phyloP scores from a whole-genome alignment of 192 early-diverging fungal species.

The Pilobolus umbonatus region DNA sequence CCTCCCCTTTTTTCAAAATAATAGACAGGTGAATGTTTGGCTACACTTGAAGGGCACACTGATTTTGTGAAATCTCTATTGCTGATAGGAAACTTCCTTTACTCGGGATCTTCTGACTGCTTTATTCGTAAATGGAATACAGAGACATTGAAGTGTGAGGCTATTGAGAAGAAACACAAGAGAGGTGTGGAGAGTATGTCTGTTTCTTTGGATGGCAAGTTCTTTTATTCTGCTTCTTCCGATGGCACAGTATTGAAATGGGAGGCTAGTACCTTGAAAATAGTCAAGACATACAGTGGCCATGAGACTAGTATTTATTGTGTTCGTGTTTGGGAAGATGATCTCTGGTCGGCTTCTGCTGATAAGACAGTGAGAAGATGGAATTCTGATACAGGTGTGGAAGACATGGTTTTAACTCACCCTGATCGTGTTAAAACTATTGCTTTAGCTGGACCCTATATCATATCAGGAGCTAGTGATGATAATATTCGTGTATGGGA shows the following conservation, averaged over 20 bases:
- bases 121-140: constrained; percentile 76
- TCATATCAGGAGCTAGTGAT: constrained; percentile 81
- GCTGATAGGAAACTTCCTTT: constrained; percentile 40
- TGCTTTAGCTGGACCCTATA: constrained; percentile 56
- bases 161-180: constrained; percentile 45
- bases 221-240: constrained; percentile 59
- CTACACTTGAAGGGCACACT: constrained; percentile 67
- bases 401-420: constrained; percentile 75
- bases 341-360: constrained; percentile 86
- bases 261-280: constrained; percentile 44
- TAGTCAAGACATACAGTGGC: constrained; percentile 46
- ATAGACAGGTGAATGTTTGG: constrained; percentile 58
- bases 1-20: background rate
- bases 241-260: constrained; percentile 65
- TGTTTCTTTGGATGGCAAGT: constrained; percentile 40
- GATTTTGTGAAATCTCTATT: constrained; percentile 89
- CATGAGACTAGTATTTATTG: constrained; percentile 80
- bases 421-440: constrained; percentile 77
- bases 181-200: constrained; percentile 50
- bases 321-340: constrained; percentile 54
- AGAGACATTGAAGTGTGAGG: constrained; percentile 43
- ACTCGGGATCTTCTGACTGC: constrained; percentile 80
- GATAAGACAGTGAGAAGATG: constrained; percentile 87
- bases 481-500: constrained; percentile 87
- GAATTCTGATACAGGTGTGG: constrained; percentile 69